These are phyloP conservation scores for Fusarium liriodendri DNA, from an alignment of 2,329 filamentous ascomycete genomes.

Conservation along the genomic window DNA sequence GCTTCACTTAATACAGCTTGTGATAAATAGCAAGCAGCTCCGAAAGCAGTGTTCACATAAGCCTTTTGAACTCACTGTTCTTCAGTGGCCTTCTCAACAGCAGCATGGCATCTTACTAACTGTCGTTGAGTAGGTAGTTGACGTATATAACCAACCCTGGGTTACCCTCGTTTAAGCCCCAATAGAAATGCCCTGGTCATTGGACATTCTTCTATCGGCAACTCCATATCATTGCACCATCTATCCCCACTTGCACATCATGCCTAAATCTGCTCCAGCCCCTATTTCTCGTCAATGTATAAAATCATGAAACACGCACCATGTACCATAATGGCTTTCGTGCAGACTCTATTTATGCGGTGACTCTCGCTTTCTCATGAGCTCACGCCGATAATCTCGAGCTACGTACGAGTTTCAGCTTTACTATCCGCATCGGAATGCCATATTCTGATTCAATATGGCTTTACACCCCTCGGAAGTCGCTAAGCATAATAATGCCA, in stretches of 20 bases:
- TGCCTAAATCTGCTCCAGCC: not conserved
- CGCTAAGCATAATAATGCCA: constrained; percentile 12
- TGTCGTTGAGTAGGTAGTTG: too few species aligned
- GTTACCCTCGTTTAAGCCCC: too few species aligned
- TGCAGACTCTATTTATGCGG: not conserved
- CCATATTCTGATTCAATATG: not conserved
- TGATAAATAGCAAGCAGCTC: too few species aligned
- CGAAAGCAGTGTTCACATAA: not conserved
- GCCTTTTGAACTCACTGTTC: not conserved
- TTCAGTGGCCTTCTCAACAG: not conserved
- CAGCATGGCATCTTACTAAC: not conserved
- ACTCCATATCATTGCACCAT: not conserved
- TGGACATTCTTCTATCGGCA: not conserved
- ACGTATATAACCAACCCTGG: too few species aligned
- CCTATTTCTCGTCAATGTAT: not conserved
- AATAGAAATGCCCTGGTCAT: not conserved
- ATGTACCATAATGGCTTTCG: not conserved
- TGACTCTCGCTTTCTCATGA: not conserved
- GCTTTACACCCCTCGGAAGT: constrained; percentile 11
- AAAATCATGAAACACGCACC: not conserved
- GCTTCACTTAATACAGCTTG: not conserved
- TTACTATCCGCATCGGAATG: not conserved
- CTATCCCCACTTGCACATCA: not conserved
- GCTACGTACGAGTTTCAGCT: not conserved
- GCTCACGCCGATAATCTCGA: too few species aligned